Conservation (phyloP, 345 rosid species). For the Populus pruinosa region DNA sequence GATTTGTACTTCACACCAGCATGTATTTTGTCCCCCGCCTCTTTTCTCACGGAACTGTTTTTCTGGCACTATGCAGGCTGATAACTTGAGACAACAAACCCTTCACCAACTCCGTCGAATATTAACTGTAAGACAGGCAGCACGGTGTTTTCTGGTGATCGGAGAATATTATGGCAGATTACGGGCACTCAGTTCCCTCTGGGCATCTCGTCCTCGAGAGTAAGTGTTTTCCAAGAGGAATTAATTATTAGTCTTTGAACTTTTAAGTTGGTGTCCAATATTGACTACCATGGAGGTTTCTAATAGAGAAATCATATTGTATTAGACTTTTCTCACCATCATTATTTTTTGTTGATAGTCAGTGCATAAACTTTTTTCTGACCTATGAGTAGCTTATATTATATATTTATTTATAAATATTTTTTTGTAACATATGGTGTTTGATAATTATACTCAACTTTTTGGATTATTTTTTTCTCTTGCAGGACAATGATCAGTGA, state of each 20-base stretch:
- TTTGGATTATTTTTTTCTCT: neutral
- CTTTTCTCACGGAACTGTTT: neutral
- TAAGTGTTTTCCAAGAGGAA: slow-evolving; percentile 24
- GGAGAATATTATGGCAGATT: slow-evolving; percentile 84
- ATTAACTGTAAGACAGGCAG: slow-evolving; percentile 80
- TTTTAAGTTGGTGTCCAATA: neutral
- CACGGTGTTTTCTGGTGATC: slow-evolving; percentile 78
- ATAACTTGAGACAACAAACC: slow-evolving; percentile 90
- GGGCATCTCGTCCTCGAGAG: slow-evolving; percentile 96
- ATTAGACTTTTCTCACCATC: neutral
- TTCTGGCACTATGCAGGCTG: slow-evolving; percentile 47
- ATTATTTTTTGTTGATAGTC: neutral
- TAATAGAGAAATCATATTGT: neutral
- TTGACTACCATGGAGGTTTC: neutral
- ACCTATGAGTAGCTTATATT: neutral
- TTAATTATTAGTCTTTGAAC: neutral
- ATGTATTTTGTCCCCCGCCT: neutral
- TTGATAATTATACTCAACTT: neutral
- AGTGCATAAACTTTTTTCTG: neutral
- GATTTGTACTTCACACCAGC: neutral
- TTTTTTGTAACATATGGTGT: neutral
- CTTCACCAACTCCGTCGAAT: slow-evolving; percentile 79
- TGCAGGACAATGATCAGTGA: slow-evolving; percentile 58
- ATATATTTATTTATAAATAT: no score
- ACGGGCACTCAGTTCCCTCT: slow-evolving; percentile 83